Evolutionary conservation across 2,329 filamentous ascomycete genomes (phyloP).

Genomic region (Alternaria arbusti): DNA sequence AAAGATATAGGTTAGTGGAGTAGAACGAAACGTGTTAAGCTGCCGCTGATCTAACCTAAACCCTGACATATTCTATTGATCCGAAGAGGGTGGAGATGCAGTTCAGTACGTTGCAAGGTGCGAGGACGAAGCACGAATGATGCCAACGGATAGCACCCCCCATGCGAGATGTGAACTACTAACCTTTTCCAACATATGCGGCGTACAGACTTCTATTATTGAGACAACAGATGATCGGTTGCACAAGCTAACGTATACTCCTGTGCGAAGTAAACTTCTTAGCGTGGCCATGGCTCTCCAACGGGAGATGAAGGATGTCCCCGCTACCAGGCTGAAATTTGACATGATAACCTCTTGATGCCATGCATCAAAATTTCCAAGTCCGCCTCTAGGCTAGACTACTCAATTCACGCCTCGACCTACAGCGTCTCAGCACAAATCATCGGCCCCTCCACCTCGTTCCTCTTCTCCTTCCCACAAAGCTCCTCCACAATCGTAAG

Average conservation of each 20-base stretch:
- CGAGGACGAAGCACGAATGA: not conserved
- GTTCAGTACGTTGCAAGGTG: not conserved
- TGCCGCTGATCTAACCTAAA: not conserved
- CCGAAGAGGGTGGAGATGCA: not conserved
- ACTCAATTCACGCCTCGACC: too few species aligned
- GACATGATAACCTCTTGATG: too few species aligned
- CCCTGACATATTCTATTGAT: not conserved
- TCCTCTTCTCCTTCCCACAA: slow-evolving; percentile 53
- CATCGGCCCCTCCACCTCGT: slow-evolving; percentile 58
- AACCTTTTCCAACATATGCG: not conserved
- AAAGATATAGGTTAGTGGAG: not conserved
- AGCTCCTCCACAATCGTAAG: slow-evolving; percentile 48
- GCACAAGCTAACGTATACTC: too few species aligned
- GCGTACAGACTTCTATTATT: not conserved
- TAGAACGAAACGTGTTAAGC: not conserved
- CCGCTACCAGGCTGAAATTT: too few species aligned
- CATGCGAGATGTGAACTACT: not conserved
- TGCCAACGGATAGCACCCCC: not conserved
- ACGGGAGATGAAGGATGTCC: too few species aligned
- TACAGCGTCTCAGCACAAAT: slow-evolving; percentile 46
- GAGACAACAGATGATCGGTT: too few species aligned
- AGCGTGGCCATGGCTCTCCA: too few species aligned
- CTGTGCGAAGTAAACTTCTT: too few species aligned
- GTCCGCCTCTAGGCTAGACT: too few species aligned
- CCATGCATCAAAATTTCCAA: too few species aligned